Percentiles rank a stretch among this genome's conserved stretches.
These are phyloP conservation scores for Backusella australiensis DNA, from an alignment of 192 early-diverging fungal genomes.

Conservation along the genomic window DNA sequence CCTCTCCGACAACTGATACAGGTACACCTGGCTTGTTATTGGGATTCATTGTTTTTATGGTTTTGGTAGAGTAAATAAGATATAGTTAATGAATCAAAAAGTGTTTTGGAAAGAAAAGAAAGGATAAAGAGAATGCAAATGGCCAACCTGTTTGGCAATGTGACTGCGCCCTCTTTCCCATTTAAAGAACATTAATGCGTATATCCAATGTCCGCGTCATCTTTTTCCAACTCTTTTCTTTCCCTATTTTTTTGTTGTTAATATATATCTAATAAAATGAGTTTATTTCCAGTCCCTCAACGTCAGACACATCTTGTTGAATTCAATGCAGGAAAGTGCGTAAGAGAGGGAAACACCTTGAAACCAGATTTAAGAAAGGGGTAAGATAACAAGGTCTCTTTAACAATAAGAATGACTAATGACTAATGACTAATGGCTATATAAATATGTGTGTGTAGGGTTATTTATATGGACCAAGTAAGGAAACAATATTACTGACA, in stretches of 20 bases:
- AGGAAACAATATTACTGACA: not conserved
- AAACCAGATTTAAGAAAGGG: slow-evolving; percentile 76
- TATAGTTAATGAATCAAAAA: too few relatives aligned
- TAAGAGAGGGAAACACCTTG: slow-evolving; percentile 64
- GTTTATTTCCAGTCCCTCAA: slow-evolving; percentile 24
- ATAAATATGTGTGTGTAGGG: not conserved
- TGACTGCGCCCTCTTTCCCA: not conserved
- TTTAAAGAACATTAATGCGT: not conserved
- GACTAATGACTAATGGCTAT: not conserved
- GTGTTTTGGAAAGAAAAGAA: too few relatives aligned
- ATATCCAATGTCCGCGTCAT: not conserved
- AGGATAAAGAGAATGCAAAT: not conserved
- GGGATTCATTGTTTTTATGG: too few relatives aligned
- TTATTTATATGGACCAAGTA: slow-evolving; percentile 63
- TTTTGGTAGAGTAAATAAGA: too few relatives aligned
- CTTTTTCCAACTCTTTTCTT: not conserved
- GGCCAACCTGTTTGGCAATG: not conserved
- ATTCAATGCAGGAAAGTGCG: slow-evolving; percentile 75
- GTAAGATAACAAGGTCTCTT: slow-evolving; percentile 18
- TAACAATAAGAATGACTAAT: not conserved
- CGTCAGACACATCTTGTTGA: slow-evolving; percentile 39
- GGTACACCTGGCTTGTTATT: too few relatives aligned
- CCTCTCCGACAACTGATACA: too few relatives aligned
- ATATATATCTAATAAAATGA: slow-evolving; percentile 8
- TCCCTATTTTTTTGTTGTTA: not conserved